A percentile compares a stretch with the other conserved stretches of the same genome.
phyloP scores from a whole-genome alignment of 257 asterid species.

The Eustoma russellianum region DNA sequence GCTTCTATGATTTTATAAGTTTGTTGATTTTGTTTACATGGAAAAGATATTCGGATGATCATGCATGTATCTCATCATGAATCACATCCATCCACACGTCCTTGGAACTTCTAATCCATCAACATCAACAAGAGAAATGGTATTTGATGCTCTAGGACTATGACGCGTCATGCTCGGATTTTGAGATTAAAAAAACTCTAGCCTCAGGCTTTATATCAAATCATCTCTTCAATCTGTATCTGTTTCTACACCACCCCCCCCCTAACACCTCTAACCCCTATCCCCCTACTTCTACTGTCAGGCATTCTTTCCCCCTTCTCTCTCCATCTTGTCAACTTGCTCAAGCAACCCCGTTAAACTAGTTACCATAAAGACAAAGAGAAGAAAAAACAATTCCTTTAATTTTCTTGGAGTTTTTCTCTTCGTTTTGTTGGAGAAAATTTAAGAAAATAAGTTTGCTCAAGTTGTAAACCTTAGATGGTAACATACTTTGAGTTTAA shows the following conservation, averaged over 20 bases:
- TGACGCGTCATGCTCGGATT: conserved; percentile 52
- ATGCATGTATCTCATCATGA: conserved; percentile 48
- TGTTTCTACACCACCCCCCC: neutral
- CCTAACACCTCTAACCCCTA: no score
- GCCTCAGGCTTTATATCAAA: conserved; percentile 55
- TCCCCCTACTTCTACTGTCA: no score
- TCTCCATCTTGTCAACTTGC: conserved; percentile 1
- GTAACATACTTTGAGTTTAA: no score
- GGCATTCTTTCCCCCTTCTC: neutral
- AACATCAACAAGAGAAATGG: conserved; percentile 11
- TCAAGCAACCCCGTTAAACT: conserved; percentile 14
- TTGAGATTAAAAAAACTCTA: conserved; percentile 17
- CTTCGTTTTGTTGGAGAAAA: no score
- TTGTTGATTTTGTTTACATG: no score
- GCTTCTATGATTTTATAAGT: no score
- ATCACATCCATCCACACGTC: conserved; percentile 36
- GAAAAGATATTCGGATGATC: conserved; percentile 19
- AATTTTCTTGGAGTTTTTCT: neutral
- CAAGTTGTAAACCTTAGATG: no score
- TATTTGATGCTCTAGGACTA: conserved; percentile 23
- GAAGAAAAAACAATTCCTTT: neutral
- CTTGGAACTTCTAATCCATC: conserved; percentile 22
- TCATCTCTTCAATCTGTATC: conserved; percentile 38
- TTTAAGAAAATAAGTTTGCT: no score
- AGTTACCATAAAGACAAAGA: conserved; percentile 34